Base-by-base conservation (phyloP, 2,329 filamentous ascomycete species). In the Arthrobotrys entomopaga region DNA sequence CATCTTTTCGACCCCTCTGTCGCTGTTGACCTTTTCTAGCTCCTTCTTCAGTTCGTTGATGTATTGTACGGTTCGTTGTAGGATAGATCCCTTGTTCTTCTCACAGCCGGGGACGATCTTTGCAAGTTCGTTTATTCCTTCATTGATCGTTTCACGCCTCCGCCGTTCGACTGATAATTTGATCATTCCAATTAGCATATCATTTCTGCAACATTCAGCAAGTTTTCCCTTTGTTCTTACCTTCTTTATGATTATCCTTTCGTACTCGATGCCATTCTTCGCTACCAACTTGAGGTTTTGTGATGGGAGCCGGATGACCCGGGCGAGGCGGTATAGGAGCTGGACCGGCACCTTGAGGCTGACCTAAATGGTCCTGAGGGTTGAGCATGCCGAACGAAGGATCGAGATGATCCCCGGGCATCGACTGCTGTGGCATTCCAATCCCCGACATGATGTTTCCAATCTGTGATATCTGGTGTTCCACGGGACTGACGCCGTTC, bases 211-310 rank as follows among this genome's bases (percentile, higher is more conserved):
- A 46, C 42, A 46, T n/a, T n/a, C 26, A 50, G 1, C 29, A 8
- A 34, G 46, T 24, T 20, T 20, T 50, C 15, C 6, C 46, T 60
- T 38, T 29, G 56, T 61, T 81, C 87, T 80, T 83, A 95, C 94
- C 95, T 86, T 98, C 94, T 87, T 99, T 99, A 84, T 99, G 95
- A 77, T 98, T 99, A 80, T 98, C 94, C 81, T 96, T 95, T 76
- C 95, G 89, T 79, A 96, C 89, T 81, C 96, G 96, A 82, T 99
- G 95, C 95, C 95, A 99, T 82, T 98, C 94, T 63, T 96, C 92
- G 1, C 93, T 95, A 1, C 95, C 95, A n/a, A 98, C 95, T 5
- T 90, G 88, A 6, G 93, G 93, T 82, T 97, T 98, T 69, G 86
- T 83, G 65, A 84, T 81, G 79, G 86, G 81, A 77, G 83, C 82